Conservation (phyloP, 2,329 filamentous ascomycete genomes). For the Stylonectria norvegica region DNA sequence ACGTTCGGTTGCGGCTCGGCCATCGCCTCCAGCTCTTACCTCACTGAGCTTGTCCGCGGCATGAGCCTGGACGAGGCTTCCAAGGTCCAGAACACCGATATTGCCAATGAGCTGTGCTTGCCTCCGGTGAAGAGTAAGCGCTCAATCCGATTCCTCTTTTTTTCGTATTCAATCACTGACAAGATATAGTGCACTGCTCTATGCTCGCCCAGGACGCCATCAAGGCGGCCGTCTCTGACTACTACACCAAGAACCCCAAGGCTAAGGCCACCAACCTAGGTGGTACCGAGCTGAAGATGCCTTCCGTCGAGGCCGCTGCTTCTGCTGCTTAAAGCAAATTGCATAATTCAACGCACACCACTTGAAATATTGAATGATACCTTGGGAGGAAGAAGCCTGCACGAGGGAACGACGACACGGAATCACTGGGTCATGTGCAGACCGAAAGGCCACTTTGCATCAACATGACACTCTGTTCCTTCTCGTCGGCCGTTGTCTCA, state of each 20-base stretch:
- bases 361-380: neutral
- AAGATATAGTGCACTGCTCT: slow-evolving; percentile 71
- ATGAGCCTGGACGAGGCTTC: slow-evolving; percentile 93
- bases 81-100: slow-evolving; percentile 94
- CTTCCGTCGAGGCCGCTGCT: slow-evolving; percentile 46
- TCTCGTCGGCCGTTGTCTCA: neutral
- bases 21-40: slow-evolving; percentile 90
- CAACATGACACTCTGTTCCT: slow-evolving; percentile 10
- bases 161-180: slow-evolving; percentile 9
- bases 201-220: slow-evolving; percentile 92
- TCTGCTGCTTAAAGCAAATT: slow-evolving; percentile 26
- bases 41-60: slow-evolving; percentile 90
- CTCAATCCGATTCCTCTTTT: slow-evolving; percentile 23
- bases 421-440: neutral
- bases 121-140: slow-evolving; percentile 83
- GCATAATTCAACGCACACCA: neutral
- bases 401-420: neutral
- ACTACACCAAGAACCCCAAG: slow-evolving; percentile 85
- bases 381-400: neutral
- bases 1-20: slow-evolving; percentile 93
- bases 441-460: slow-evolving; percentile 1
- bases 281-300: slow-evolving; percentile 67
- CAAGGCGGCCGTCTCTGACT: slow-evolving; percentile 85
- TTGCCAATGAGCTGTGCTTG: slow-evolving; percentile 90
- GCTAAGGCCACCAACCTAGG: slow-evolving; percentile 69